Percentiles rank a stretch among this genome's conserved stretches.
These are phyloP conservation scores for Teratosphaeria nubilosa DNA, from an alignment of 2,329 filamentous ascomycete species.

Conservation along the genomic window DNA sequence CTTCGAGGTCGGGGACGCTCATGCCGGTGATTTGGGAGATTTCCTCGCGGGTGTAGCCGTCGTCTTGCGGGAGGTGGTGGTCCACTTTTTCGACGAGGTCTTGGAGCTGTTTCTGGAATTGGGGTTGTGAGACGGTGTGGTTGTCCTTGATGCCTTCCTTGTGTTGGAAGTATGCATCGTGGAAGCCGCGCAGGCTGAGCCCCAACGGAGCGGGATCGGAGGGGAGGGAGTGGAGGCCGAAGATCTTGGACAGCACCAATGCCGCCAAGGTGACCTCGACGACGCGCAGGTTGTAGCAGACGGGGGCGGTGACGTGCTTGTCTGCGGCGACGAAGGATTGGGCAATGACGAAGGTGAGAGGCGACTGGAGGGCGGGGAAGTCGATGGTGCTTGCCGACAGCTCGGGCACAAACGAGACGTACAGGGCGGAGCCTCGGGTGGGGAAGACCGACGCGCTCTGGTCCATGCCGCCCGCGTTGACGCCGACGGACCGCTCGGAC, in stretches of 20 bases:
- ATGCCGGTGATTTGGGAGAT: constrained; percentile 63
- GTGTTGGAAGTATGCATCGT: constrained; percentile 64
- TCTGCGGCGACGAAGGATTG: constrained; percentile 91
- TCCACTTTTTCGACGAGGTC: constrained; percentile 61
- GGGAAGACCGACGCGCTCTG: constrained; percentile 94
- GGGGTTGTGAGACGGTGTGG: constrained; percentile 34
- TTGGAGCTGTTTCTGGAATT: constrained; percentile 54
- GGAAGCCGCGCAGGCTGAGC: constrained; percentile 75
- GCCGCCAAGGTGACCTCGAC: constrained; percentile 91
- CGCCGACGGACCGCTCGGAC: constrained; percentile 85
- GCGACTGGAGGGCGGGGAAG: constrained; percentile 71
- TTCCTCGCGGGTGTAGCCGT: constrained; percentile 82
- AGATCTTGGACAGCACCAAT: constrained; percentile 50
- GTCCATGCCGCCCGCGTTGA: constrained; percentile 98
- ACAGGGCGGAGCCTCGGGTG: constrained; percentile 71
- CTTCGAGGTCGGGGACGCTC: constrained; percentile 60
- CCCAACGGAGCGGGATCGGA: constrained; percentile 73
- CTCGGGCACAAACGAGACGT: constrained; percentile 77
- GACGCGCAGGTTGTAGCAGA: constrained; percentile 93
- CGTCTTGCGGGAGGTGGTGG: constrained; percentile 61
- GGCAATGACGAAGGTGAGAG: constrained; percentile 84
- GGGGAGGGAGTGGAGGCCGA: constrained; percentile 54
- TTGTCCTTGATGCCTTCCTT: constrained; percentile 39
- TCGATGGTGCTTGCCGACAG: constrained; percentile 68
- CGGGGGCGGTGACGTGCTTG: constrained; percentile 86